phyloP scores from a whole-genome alignment of 805 yeast species.

The Deakozyma indianensis region DNA sequence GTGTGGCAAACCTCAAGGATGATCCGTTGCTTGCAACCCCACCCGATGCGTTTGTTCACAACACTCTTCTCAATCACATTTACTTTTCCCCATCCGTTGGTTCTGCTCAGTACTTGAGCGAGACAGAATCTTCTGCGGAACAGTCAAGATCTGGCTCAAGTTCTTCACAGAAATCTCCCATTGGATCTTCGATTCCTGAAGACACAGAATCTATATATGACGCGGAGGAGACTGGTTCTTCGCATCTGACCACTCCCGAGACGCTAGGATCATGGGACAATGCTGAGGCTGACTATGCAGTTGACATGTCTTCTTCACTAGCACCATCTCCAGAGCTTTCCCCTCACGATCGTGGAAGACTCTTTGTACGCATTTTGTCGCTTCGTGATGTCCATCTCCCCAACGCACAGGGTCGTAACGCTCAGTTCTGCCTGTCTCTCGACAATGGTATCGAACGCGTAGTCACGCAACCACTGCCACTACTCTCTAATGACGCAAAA shows the following conservation, averaged over 20 bases:
- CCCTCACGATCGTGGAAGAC: slow-evolving; percentile 13
- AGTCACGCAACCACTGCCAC: slow-evolving; percentile 11
- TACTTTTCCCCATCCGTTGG: background rate
- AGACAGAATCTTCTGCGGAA: background rate
- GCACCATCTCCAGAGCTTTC: background rate
- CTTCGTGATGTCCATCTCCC: slow-evolving; percentile 13
- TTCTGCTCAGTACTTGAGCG: background rate
- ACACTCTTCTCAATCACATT: background rate
- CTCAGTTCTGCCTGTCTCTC: slow-evolving; percentile 13
- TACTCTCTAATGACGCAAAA: slow-evolving; percentile 6
- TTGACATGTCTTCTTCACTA: background rate
- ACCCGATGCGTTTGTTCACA: background rate
- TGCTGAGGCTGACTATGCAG: background rate
- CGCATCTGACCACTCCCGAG: background rate
- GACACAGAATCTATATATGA: background rate
- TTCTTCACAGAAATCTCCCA: background rate
- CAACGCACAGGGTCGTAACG: slow-evolving; percentile 11
- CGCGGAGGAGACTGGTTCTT: background rate
- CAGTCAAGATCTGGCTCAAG: background rate
- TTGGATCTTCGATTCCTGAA: background rate
- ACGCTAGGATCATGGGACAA: background rate
- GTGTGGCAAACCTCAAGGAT: background rate
- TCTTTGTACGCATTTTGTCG: slow-evolving; percentile 14
- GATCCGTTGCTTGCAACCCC: background rate
- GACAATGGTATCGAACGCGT: slow-evolving; percentile 18